Percentiles rank a stretch among this genome's conserved stretches.
phyloP scores from a whole-genome alignment of 257 asterid species.

The Paulownia fortunei region DNA sequence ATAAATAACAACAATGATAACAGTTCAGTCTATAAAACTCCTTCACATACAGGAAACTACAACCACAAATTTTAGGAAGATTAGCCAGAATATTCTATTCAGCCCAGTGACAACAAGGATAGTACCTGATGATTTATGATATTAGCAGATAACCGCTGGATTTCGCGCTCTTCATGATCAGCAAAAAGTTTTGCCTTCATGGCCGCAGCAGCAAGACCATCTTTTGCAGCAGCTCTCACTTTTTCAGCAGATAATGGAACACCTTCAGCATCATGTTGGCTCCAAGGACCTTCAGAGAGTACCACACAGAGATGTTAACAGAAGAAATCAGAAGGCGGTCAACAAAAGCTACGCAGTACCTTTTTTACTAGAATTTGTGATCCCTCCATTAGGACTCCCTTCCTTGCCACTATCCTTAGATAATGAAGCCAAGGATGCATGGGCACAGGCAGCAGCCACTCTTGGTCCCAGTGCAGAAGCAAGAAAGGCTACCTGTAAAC shows the following conservation, averaged over 20 bases:
- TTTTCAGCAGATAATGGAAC: constrained; percentile 62
- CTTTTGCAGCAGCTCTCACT: constrained; percentile 83
- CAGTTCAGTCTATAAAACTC: constrained; percentile 1
- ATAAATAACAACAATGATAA: not conserved
- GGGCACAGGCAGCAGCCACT: constrained; percentile 99
- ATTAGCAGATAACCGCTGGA: constrained; percentile 94
- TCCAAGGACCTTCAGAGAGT: constrained; percentile 56
- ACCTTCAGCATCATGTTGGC: constrained; percentile 57
- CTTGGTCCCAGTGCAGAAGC: constrained; percentile 96
- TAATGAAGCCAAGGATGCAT: constrained; percentile 77
- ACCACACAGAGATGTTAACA: constrained; percentile 8
- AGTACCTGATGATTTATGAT: constrained; percentile 91
- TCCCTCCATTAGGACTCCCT: constrained; percentile 54
- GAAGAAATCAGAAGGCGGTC: constrained; percentile 2
- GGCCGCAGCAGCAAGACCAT: constrained; percentile 96
- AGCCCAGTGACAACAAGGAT: constrained; percentile 4
- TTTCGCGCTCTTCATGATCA: constrained; percentile 99
- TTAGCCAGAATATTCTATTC: not conserved
- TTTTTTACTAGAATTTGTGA: constrained; percentile 44
- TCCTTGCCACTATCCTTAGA: constrained; percentile 61
- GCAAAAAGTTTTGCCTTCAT: constrained; percentile 95
- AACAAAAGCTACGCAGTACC: constrained; percentile 39
- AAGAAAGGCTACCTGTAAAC: constrained; percentile 84
- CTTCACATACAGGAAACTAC: constrained; percentile 9
- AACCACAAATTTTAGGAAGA: not conserved